Evolutionary conservation across 1,284 basidiomycete genomes (phyloP), one percentile per base, ranked within the genome.

Genomic region (Melampsora larici-populina): DNA sequence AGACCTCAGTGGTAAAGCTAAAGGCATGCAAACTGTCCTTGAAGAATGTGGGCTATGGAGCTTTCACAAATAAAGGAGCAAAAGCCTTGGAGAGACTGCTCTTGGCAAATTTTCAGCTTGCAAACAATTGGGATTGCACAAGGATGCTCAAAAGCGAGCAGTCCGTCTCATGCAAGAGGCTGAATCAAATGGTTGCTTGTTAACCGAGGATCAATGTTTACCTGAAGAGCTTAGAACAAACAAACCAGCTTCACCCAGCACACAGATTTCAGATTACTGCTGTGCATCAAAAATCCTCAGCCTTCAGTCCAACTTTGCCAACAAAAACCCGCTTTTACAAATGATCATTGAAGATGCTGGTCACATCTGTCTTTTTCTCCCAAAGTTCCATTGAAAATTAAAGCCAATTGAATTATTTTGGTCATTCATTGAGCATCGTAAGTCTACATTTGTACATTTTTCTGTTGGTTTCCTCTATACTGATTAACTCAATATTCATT

Each of bases 41-140:
- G 36, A 68, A 21, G 66, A 68, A 29, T 18, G 43, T 26, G 66
- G 66, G 7, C 29, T 68, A 3, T 68, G 66, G 66, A 7, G 13
- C 6, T 48, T 48, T 26, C 51, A 68, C n/a, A 48, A 40, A 15
- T 9, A 48, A 26, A 9, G 4, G 24, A 68, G 1, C 6, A 3
- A 48, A 2, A 4, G 21, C 13, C 31, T 26, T 3, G n/a, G 66
- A 17, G 13, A 68, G 11, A 31, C 33, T 21, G 8, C 66, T 24
- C 33, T 31, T 15, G n/a, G 46, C 36, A 15, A 18, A 48, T 68
- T 21, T 24, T 26, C 13, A 5, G n/a, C 3, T 11, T 68, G 66
- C 29, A 3, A 40, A 7, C 7, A 13, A 15, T 68, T 48, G 7
- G 51, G 21, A 40, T 29, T 43, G 8, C 11, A 48, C 18, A 68